These are phyloP conservation scores for Fusarium redolens DNA, from an alignment of 2,329 filamentous ascomycete genomes.

Conservation along the genomic window DNA sequence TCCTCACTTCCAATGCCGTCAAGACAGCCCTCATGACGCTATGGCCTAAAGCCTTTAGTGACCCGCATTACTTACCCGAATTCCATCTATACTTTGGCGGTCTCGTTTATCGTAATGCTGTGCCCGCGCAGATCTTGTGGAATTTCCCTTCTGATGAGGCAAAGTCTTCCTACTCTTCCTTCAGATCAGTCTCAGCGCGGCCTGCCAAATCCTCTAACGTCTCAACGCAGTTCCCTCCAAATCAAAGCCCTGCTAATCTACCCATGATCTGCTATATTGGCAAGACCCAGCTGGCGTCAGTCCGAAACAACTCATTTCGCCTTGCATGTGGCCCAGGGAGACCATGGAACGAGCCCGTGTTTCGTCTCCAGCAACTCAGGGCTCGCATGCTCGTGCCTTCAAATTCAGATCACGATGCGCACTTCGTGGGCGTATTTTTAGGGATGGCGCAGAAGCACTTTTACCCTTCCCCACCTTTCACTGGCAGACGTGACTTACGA, in stretches of 20 bases:
- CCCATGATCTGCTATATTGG: slow-evolving; percentile 61
- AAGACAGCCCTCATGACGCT: slow-evolving; percentile 58
- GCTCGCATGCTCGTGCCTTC: slow-evolving; percentile 60
- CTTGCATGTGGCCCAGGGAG: slow-evolving; percentile 54
- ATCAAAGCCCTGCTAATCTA: slow-evolving; percentile 37
- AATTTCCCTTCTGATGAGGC: slow-evolving; percentile 48
- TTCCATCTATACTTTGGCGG: slow-evolving; percentile 63
- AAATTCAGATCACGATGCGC: slow-evolving; percentile 63
- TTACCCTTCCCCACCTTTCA: slow-evolving; percentile 51
- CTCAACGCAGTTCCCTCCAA: slow-evolving; percentile 35
- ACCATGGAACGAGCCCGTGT: slow-evolving; percentile 59
- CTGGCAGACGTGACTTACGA: slow-evolving; percentile 41
- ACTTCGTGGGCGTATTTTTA: slow-evolving; percentile 63
- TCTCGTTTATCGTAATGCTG: slow-evolving; percentile 57
- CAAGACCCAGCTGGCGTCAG: slow-evolving; percentile 57
- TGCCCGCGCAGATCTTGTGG: slow-evolving; percentile 63
- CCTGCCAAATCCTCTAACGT: slow-evolving; percentile 46
- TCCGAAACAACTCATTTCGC: slow-evolving; percentile 61
- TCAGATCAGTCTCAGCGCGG: slow-evolving; percentile 52
- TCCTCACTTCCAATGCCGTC: slow-evolving; percentile 55
- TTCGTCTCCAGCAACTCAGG: slow-evolving; percentile 59
- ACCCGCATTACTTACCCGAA: slow-evolving; percentile 50
- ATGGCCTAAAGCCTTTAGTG: slow-evolving; percentile 53
- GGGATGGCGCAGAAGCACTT: slow-evolving; percentile 68
- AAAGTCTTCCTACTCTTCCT: slow-evolving; percentile 47